Base-by-base conservation (phyloP, 2,329 filamentous ascomycete genomes). In the Fusarium nygamai region DNA sequence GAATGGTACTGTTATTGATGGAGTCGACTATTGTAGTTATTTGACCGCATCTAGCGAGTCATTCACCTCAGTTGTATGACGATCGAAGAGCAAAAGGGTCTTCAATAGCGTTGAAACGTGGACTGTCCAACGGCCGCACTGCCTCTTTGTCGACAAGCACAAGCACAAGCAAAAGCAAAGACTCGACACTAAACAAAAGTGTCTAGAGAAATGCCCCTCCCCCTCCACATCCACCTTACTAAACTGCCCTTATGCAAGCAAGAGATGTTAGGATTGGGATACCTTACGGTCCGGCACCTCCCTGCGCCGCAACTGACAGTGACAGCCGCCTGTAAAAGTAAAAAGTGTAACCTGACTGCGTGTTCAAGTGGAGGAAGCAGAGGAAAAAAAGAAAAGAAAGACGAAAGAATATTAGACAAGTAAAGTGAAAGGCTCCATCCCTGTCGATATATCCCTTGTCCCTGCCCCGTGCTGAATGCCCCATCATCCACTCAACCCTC, bases 401-500 rank as follows among this genome's bases (percentile, higher is more conserved):
- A 44, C 24, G 43, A 73, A 70, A 76, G 69, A 69, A 48, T 64
- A 57, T 46, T 56, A 57, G 50, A 34, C 50, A 67, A 64, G 24
- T 27, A 2, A 46, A 48, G 31, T 65, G 67, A 44, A 76, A 75
- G 67, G 43, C 59, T 33, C 50, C 48, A 69, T 59, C 73, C 73
- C 53, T 64, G 73, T 69, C 73, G 16, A 38, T 34, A 53, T 58
- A 31, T 69, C 73, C 74, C 74, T 76, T 77, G 75, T 77, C 75
- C 75, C 46, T 77, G 75, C 74, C 74, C 75, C 70, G 74, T 75
- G 74, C 67, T 71, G 70, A 77, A 77, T 77, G 75, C 67, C 75
- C 75, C 75, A 74, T 75, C 74, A 64, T 72, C 74, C 70, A 72
- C 71, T 69, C 65, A 62, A 66, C 61, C 71, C 71, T 60, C 59